phyloP scores from a whole-genome alignment of 2,329 filamentous ascomycete genomes.

The Botrytis fabae region DNA sequence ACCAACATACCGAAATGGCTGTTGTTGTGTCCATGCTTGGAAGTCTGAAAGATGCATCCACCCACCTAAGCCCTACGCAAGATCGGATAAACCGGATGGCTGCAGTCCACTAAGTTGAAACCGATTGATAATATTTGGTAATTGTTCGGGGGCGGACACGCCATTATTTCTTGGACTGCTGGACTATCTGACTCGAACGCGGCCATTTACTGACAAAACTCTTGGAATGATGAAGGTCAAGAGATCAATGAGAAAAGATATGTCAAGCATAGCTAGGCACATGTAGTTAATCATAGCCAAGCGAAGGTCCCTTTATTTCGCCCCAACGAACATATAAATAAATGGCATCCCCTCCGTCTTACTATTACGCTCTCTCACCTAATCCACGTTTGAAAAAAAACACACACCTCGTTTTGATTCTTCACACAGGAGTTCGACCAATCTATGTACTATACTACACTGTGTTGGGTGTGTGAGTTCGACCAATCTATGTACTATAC shows the following conservation, averaged over 20 bases:
- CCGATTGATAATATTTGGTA: conserved; percentile 1
- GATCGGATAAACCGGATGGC: not conserved
- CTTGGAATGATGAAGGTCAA: conserved; percentile 11
- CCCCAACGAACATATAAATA: conserved; percentile 8
- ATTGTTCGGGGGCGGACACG: not conserved
- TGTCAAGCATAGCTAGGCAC: not conserved
- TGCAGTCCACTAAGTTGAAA: not conserved
- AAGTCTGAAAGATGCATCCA: not conserved
- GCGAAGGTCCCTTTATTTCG: not conserved
- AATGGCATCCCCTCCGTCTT: not conserved
- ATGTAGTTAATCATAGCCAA: not conserved
- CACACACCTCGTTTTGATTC: not conserved
- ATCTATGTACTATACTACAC: not conserved
- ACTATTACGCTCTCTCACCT: too few species aligned
- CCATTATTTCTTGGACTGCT: not conserved
- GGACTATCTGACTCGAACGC: not conserved
- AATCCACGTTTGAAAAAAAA: not conserved
- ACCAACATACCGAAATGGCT: not conserved
- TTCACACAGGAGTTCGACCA: not conserved
- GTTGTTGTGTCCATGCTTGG: not conserved
- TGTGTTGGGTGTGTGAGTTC: not conserved
- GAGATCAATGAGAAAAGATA: not conserved
- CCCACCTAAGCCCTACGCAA: not conserved
- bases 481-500: too few species aligned
- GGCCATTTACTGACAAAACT: not conserved